Percentiles rank a stretch among this genome's conserved stretches.
phyloP scores from a whole-genome alignment of 345 rosid genomes.

The Lepidium africanum region DNA sequence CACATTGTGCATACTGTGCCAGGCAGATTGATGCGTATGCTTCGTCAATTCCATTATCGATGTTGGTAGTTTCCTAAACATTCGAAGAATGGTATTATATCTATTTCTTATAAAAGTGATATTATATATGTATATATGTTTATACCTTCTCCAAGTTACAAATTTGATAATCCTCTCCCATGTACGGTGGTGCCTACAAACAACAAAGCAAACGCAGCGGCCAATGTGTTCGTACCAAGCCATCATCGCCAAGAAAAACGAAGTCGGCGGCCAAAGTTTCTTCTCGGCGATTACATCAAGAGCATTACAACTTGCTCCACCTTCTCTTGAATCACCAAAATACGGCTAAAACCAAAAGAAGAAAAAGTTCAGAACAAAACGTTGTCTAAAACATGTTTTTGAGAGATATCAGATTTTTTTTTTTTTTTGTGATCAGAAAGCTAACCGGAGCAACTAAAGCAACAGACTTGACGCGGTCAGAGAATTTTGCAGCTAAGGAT shows the following conservation, averaged over 20 bases:
- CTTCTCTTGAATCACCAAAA: constrained; percentile 29
- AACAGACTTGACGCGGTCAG: constrained; percentile 39
- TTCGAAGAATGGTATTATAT: background rate
- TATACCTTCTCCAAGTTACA: constrained; percentile 43
- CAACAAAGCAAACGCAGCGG: constrained; percentile 49
- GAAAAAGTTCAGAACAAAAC: background rate
- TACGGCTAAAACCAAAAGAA: constrained; percentile 39
- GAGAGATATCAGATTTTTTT: background rate
- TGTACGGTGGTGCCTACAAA: constrained; percentile 53
- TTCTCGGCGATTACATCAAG: constrained; percentile 53
- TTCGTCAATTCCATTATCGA: constrained; percentile 35
- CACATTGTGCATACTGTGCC: constrained; percentile 79
- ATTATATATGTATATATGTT: background rate
- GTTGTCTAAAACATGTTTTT: background rate
- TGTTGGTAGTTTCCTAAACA: constrained; percentile 43
- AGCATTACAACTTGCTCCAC: constrained; percentile 38
- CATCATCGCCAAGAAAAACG: constrained; percentile 55
- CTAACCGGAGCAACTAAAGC: constrained; percentile 65
- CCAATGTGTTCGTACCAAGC: constrained; percentile 82
- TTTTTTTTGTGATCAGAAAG: background rate
- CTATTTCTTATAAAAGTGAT: no score
- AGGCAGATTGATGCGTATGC: constrained; percentile 82
- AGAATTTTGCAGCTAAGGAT: constrained; percentile 58
- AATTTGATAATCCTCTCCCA: constrained; percentile 65
- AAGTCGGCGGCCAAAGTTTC: constrained; percentile 65